These are phyloP conservation scores for Hamigera avellanea DNA, from an alignment of 495 filamentous ascomycete species.

Conservation along the genomic window DNA sequence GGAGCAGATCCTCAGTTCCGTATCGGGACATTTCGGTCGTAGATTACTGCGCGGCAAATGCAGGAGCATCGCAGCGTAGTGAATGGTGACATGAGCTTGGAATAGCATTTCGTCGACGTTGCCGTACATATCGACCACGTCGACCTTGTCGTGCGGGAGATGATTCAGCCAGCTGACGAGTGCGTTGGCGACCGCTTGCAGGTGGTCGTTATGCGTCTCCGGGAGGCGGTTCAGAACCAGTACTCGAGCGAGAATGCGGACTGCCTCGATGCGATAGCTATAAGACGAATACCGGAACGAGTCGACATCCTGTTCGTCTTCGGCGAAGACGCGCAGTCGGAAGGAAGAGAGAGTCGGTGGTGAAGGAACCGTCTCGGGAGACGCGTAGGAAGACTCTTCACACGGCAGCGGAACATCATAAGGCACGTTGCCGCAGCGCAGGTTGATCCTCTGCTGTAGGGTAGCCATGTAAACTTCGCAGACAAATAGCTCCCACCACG, in stretches of 20 bases:
- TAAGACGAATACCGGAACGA: conserved; percentile 4
- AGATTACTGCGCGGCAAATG: conserved; percentile 8
- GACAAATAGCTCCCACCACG: conserved; percentile 5
- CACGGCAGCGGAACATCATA: conserved; percentile 2
- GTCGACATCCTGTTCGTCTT: conserved; percentile 1
- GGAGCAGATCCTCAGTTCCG: background rate
- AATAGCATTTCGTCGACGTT: conserved; percentile 9
- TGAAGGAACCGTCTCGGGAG: background rate
- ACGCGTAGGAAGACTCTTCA: conserved; percentile 1
- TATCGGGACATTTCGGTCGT: background rate
- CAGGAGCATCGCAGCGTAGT: conserved; percentile 5
- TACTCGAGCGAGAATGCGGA: conserved; percentile 3
- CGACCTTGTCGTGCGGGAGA: conserved; percentile 3
- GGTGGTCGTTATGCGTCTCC: conserved; percentile 4
- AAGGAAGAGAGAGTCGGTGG: conserved; percentile 1
- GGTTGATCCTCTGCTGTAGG: background rate
- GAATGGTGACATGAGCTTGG: conserved; percentile 5
- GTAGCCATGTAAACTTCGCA: conserved; percentile 1
- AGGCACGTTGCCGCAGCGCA: conserved; percentile 1
- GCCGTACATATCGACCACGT: conserved; percentile 5
- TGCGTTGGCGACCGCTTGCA: conserved; percentile 6
- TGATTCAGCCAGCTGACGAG: conserved; percentile 6
- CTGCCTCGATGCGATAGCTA: conserved; percentile 7
- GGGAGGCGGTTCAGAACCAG: conserved; percentile 2
- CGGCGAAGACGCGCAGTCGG: conserved; percentile 1